Percentiles rank a stretch among this genome's conserved stretches.
phyloP scores from a whole-genome alignment of 768 basidiomycete genomes.

The Xanthoconium purpureum region DNA sequence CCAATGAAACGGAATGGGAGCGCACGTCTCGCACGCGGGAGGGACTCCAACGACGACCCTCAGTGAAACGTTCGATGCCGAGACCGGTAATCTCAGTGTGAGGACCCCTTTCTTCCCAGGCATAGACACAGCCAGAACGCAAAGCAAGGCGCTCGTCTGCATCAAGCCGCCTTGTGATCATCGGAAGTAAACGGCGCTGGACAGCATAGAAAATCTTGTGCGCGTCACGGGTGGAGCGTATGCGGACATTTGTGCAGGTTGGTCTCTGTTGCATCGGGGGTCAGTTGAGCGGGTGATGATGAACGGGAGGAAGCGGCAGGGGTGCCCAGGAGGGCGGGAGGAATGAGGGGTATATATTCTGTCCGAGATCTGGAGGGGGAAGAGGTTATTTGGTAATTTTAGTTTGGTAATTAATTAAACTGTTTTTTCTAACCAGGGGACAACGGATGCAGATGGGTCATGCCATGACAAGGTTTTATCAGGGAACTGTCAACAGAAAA shows the following conservation, averaged over 20 bases:
- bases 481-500: slow-evolving; percentile 27
- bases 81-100: slow-evolving; percentile 73
- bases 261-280: slow-evolving; percentile 57
- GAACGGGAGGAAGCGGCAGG: slow-evolving; percentile 11
- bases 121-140: slow-evolving; percentile 43
- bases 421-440: slow-evolving; percentile 31
- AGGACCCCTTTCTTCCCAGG: slow-evolving; percentile 75
- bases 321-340: slow-evolving; percentile 6
- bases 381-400: slow-evolving; percentile 28
- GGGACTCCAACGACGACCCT: slow-evolving; percentile 79
- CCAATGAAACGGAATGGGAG: slow-evolving; percentile 5
- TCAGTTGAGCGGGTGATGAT: slow-evolving; percentile 4
- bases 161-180: slow-evolving; percentile 76
- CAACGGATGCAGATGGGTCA: slow-evolving; percentile 10
- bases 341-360: slow-evolving; percentile 32
- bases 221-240: slow-evolving; percentile 73
- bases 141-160: slow-evolving; percentile 68
- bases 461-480: slow-evolving; percentile 22
- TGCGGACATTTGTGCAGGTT: slow-evolving; percentile 68
- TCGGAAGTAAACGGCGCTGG: slow-evolving; percentile 56
- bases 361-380: slow-evolving; percentile 31
- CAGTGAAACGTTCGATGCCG: slow-evolving; percentile 83
- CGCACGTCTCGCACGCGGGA: slow-evolving; percentile 79
- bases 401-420: slow-evolving; percentile 39
- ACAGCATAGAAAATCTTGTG: slow-evolving; percentile 80